Base-by-base conservation (phyloP, 441 rosid species). In the Francoa sonchifolia region DNA sequence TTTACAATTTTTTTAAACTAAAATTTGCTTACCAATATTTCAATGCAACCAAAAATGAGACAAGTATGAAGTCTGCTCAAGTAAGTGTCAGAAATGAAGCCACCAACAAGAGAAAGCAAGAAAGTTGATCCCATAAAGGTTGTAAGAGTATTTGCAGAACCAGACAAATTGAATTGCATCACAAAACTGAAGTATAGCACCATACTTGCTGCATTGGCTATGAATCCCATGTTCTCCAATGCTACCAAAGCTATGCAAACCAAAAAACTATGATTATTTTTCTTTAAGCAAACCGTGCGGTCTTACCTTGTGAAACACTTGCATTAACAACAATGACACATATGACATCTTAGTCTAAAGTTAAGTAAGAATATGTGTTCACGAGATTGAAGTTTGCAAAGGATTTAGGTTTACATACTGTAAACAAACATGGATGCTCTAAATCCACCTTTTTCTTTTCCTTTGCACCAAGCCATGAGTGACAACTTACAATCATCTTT, bases 221-320 rank as follows among this genome's bases (percentile, higher is more conserved):
- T 13, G 41, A 79, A 79, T 1, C 80, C 80, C 77, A 79, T 63
- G 54, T 66, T 75, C 19, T 74, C 88, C 4, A 75, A 40, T 17
- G 55, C 51, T 1, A 44, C 1, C 58, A 57, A 13, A 1, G 39
- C 81, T 71, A 7, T 23, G 8, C 5, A n/a, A 19, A 19, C 19
- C 8, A 10, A 0, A 14, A 14, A 35, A 6, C 1, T 17, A 14
- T 12, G 33, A 1, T 8, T 8, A 19, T 2, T 8, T 2, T 20
- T 0, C 13, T 16, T 5, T 19, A 9, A 2, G 8, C 19, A 27
- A n/a, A n/a, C n/a, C n/a, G n/a, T n/a, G 15, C 26, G 2, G 15
- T n/a, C 8, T 19, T 8, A n/a, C 21, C 10, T 1, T 12, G 17
- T 15, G 18, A 0, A 20, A 2, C 0, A 8, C 0, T 8, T 16